Base-by-base conservation (phyloP, 1,284 basidiomycete species). In the Erythrobasidium hasegawianum region DNA sequence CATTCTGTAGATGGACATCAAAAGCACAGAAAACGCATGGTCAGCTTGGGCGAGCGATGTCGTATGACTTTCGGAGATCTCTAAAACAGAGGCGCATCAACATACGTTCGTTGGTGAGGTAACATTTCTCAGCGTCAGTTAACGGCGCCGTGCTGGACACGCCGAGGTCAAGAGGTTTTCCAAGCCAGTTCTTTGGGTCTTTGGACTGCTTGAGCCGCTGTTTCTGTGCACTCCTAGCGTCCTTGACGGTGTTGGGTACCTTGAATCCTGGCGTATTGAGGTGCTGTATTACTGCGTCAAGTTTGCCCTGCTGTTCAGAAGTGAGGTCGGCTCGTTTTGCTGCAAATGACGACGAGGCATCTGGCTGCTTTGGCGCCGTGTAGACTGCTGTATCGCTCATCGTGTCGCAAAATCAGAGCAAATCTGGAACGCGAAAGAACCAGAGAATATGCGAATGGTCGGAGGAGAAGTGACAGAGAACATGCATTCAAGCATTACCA, bases 261-360 rank as follows among this genome's bases (percentile, higher is more conserved):
- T 16, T 54, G 43, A 73, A 73, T 18, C 53, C 55, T 11, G 64
- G 59, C 1, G 41, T 53, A 58, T 71, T 72, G 60, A 73, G 72
- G 61, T 72, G 71, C 3, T 24, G n/a, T 18, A 72, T 39, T 59
- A 74, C 67, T 26, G 67, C 47, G 29, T 67, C 53, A 27, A 74
- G 69, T 39, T 69, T 70, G 9, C 33, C 22, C 5, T 60, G 47
- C 68, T 70, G 61, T 45, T 68, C 60, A 2, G 20, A 14, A 24
- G 54, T 65, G 39, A 68, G 64, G 13, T 50, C 40, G 7, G 60
- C 27, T n/a, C 62, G 24, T 38, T 27, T 24, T 1, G 67, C 41
- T n/a, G 60, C 56, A 22, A 33, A 29, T 52, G 27, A 33, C 22
- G 45, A 26, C 1, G 56, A 26, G 14, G 50, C 22, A 41, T 55